phyloP scores from a whole-genome alignment of 1,284 basidiomycete genomes.

The Ganoderma leucocontextum region DNA sequence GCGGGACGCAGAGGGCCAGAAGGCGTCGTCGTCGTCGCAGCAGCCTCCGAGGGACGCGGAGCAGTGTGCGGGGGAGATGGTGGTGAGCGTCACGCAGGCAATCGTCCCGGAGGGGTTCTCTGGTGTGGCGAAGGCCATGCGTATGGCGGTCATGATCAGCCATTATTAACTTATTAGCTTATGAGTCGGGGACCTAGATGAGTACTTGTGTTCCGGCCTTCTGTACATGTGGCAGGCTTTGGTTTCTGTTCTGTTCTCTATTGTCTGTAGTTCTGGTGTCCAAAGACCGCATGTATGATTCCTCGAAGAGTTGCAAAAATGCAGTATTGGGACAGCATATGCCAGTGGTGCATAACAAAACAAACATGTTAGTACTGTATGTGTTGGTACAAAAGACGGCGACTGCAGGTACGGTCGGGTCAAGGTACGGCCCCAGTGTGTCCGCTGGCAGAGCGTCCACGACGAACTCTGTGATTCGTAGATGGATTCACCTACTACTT shows the following conservation, averaged over 20 bases:
- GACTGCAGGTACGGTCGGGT: too few relatives aligned
- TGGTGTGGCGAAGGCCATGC: constrained; percentile 21
- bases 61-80: constrained; percentile 28
- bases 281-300: background rate
- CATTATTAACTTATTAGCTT: constrained; percentile 22
- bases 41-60: background rate
- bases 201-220: background rate
- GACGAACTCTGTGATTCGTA: too few relatives aligned
- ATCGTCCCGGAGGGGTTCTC: background rate
- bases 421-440: too few relatives aligned
- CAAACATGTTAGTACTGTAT: background rate
- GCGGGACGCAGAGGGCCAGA: background rate
- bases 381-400: too few relatives aligned
- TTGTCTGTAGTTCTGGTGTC: background rate
- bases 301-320: too few relatives aligned
- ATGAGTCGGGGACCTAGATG: background rate
- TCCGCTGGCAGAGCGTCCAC: too few relatives aligned
- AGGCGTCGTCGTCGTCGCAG: background rate
- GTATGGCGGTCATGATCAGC: constrained; percentile 21
- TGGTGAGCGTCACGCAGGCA: constrained; percentile 22
- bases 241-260: background rate
- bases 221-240: background rate
- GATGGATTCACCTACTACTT: too few relatives aligned
- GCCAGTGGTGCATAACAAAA: background rate
- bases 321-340: too few relatives aligned